phyloP scores from a whole-genome alignment of 371 early-diverging fungal genomes.

The Apophysomyces sp. region DNA sequence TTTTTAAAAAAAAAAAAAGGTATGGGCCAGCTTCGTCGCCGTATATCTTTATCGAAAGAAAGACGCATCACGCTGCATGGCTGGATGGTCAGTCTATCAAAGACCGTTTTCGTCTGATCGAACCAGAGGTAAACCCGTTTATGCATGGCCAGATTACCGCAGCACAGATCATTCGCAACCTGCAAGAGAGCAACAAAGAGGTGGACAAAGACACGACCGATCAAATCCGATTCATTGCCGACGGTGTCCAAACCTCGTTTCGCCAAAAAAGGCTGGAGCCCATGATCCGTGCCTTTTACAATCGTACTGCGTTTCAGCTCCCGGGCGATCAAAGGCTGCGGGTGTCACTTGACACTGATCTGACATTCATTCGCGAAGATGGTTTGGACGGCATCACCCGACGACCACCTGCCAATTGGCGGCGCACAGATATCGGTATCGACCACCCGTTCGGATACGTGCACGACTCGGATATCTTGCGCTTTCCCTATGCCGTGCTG shows the following conservation, averaged over 20 bases:
- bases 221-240: conserved; percentile 68
- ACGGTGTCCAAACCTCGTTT: conserved; percentile 82
- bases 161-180: conserved; percentile 67
- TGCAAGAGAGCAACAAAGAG: conserved; percentile 63
- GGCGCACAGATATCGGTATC: conserved; percentile 84
- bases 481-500: conserved; percentile 98
- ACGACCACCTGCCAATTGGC: conserved; percentile 85
- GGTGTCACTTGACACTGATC: conserved; percentile 96
- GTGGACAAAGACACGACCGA: conserved; percentile 76
- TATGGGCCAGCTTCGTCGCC: conserved; percentile 72
- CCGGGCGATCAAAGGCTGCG: conserved; percentile 93
- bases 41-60: conserved; percentile 95
- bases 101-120: conserved; percentile 57
- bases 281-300: conserved; percentile 87
- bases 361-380: conserved; percentile 98
- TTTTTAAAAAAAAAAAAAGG: not conserved
- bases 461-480: conserved; percentile 74
- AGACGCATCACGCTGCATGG: conserved; percentile 98
- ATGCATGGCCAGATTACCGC: conserved; percentile 84
- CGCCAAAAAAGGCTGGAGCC: conserved; percentile 79
- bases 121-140: conserved; percentile 41
- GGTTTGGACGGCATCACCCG: conserved; percentile 58
- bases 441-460: conserved; percentile 88
- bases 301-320: conserved; percentile 97
- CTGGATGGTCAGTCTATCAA: conserved; percentile 89